Percentiles rank a stretch among this genome's conserved stretches.
phyloP scores from a whole-genome alignment of 164 flowering plant genomes.

The Houttuynia cordata region DNA sequence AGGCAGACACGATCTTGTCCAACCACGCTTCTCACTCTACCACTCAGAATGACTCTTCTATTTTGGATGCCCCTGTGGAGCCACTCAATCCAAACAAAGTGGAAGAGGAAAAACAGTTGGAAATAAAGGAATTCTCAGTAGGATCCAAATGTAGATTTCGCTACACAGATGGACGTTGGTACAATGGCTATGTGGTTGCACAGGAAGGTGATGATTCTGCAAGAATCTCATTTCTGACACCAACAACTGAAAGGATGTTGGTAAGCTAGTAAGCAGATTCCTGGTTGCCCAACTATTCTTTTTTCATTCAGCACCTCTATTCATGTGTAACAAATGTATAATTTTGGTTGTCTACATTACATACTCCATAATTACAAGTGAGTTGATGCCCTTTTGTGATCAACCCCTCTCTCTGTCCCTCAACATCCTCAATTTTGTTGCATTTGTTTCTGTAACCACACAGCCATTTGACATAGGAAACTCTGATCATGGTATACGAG shows the following conservation, averaged over 20 bases:
- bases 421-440: no score
- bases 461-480: no score
- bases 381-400: no score
- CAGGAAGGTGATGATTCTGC: constrained; percentile 44
- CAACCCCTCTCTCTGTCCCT: no score
- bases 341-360: no score
- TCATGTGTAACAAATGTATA: no score
- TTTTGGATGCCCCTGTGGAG: constrained; percentile 37
- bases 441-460: no score
- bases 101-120: constrained; percentile 45
- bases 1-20: constrained; percentile 39
- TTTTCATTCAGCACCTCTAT: no score
- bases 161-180: constrained; percentile 86
- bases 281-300: neutral
- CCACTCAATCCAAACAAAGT: constrained; percentile 31
- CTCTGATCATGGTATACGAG: no score
- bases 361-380: no score
- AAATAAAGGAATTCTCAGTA: constrained; percentile 21
- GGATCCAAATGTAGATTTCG: constrained; percentile 93
- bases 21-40: constrained; percentile 6
- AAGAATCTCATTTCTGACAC: constrained; percentile 70
- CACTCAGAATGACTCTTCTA: constrained; percentile 15
- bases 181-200: constrained; percentile 54
- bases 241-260: constrained; percentile 84
- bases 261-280: constrained; percentile 25